Base-by-base conservation (phyloP, 1,139 yeast species). In the Taphrina confusa region DNA sequence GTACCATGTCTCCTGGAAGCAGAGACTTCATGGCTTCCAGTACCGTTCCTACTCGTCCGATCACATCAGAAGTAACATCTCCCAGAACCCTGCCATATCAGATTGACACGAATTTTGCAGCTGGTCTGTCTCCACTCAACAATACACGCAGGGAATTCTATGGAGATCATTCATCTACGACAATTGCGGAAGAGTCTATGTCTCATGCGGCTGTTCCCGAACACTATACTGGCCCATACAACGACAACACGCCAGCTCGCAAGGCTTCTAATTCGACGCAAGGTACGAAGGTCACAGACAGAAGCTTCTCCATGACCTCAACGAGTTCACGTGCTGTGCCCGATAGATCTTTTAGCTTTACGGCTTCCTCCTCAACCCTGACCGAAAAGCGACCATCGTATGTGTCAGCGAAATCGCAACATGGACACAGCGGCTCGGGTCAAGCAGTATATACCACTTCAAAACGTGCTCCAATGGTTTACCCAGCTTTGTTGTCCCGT, bases 401-500 rank as follows among this genome's bases (percentile, higher is more conserved):
- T 22, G 46, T 23, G 3, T 33, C 51, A 9, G 25, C 42, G 23
- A 54, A 54, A 30, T 54, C 58, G 11, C 44, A 42, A 20, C 51
- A 54, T 36, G 58, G 58, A 4, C 31, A 34, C 8, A 33, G 58
- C 28, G 49, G 58, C 20, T 36, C 45, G 5, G 56, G 56, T 14
- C 58, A 56, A 25, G 60, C 60, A 18, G 40, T 56, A 1, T 47
- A 46, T 28, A 56, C 60, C 16, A 56, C 60, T 9, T 56, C 60
- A 8, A 46, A 47, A 23, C 39, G 57, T 5, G 54, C 52, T 3
- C 91, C 94, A 1, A 72, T 78, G 22, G 90, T 90, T 2, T 90
- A 92, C 71, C 97, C 97, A 0, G 97, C 97, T 1, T 69, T 89
- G 69, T 75, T 92, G 25, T 89, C 97, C 0, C 80, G 83, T 62